Conservation (phyloP, 2,329 filamentous ascomycete species). For the Diaporthe batatas region DNA sequence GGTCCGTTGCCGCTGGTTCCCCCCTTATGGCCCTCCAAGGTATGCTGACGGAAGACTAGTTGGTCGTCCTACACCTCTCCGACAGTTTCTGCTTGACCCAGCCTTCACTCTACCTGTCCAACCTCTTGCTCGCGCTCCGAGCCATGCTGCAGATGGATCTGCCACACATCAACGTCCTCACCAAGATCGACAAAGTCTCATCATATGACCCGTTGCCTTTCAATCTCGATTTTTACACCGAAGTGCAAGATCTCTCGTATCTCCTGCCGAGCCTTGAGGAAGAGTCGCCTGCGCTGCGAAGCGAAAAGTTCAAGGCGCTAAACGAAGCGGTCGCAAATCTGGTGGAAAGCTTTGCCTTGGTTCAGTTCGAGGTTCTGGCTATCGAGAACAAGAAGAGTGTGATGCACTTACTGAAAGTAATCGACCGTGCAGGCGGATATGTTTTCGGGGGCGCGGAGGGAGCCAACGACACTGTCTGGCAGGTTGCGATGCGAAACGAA, state of each 20-base stretch:
- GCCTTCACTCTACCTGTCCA: conserved; percentile 94
- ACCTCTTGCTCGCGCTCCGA: conserved; percentile 90
- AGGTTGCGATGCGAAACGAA: conserved; percentile 88
- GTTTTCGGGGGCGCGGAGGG: conserved; percentile 92
- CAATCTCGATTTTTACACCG: conserved; percentile 97
- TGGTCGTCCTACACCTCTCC: conserved; percentile 92
- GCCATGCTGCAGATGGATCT: conserved; percentile 99
- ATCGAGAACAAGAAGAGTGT: conserved; percentile 98
- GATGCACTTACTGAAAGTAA: conserved; percentile 89
- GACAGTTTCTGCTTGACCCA: conserved; percentile 95
- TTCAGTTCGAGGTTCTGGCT: conserved; percentile 92
- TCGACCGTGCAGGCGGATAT: conserved; percentile 93
- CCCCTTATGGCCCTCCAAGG: conserved; percentile 8
- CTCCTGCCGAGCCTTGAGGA: conserved; percentile 83
- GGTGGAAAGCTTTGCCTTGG: conserved; percentile 89
- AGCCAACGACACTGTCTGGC: conserved; percentile 97
- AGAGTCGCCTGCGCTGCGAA: conserved; percentile 78
- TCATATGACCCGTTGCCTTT: conserved; percentile 90
- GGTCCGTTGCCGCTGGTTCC: conserved; percentile 66
- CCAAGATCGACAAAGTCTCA: conserved; percentile 95
- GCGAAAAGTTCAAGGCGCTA: conserved; percentile 83
- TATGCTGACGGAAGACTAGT: conserved; percentile 61
- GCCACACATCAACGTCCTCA: conserved; percentile 94
- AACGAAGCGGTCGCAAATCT: conserved; percentile 90
- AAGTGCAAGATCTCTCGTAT: conserved; percentile 92